A percentile compares a stretch with the other conserved stretches of the same genome.
These are phyloP conservation scores for Colletotrichum spaethianum DNA, from an alignment of 2,329 filamentous ascomycete genomes.

Conservation along the genomic window DNA sequence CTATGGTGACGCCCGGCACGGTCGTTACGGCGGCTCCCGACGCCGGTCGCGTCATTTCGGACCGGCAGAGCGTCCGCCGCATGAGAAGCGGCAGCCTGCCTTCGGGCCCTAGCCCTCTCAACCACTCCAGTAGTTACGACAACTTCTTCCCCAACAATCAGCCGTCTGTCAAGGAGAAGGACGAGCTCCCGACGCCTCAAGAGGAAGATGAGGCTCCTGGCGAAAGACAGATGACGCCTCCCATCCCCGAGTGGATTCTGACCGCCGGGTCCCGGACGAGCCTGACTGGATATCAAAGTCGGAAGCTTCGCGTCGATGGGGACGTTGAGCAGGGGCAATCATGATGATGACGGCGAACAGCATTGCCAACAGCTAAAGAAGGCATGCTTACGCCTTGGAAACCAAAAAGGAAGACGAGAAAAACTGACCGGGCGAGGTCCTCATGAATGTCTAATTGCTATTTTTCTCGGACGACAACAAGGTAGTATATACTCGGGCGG, in stretches of 20 bases:
- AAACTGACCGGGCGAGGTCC: conserved; percentile 37
- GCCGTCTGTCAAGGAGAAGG: conserved; percentile 44
- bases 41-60: conserved; percentile 74
- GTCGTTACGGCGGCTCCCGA: conserved; percentile 79
- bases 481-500: conserved; percentile 37
- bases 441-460: conserved; percentile 42
- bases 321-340: conserved; percentile 44
- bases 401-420: conserved; percentile 1
- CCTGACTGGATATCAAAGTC: conserved; percentile 61
- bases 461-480: conserved; percentile 19
- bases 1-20: conserved; percentile 77
- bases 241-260: conserved; percentile 74
- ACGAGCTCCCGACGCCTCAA: conserved; percentile 42
- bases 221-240: conserved; percentile 69
- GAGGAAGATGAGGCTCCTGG: conserved; percentile 38
- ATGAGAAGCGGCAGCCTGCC: conserved; percentile 71
- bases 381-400: background rate
- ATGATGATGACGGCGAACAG: conserved; percentile 34
- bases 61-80: conserved; percentile 65
- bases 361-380: background rate
- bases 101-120: conserved; percentile 63
- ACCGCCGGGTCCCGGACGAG: conserved; percentile 66
- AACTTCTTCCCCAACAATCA: conserved; percentile 51
- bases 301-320: conserved; percentile 49
- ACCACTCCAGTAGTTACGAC: conserved; percentile 65